A percentile compares a stretch with the other conserved stretches of the same genome.
Conservation (phyloP, 2,329 filamentous ascomycete species). For the Orbilia javanica region DNA sequence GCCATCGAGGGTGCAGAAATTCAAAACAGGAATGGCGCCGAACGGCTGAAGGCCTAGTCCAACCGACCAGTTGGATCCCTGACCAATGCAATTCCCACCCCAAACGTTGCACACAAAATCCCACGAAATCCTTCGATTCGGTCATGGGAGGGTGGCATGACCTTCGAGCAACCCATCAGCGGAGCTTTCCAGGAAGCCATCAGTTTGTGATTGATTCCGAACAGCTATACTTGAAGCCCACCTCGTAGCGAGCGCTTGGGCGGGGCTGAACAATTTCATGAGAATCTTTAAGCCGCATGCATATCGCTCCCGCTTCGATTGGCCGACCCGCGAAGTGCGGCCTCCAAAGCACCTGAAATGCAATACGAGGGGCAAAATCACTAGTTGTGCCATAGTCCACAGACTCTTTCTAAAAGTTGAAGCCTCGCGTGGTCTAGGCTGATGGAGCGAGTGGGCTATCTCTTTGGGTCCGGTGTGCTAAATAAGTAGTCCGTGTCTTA, state of each 20-base stretch:
- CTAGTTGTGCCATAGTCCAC: background rate
- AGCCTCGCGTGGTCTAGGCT: background rate
- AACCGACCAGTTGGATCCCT: background rate
- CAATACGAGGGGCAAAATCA: slow-evolving; percentile 4
- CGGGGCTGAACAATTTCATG: slow-evolving; percentile 16
- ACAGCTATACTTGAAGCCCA: background rate
- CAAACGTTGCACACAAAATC: slow-evolving; percentile 11
- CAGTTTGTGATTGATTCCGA: background rate
- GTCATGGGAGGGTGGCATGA: slow-evolving; percentile 22
- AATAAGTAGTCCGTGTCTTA: background rate
- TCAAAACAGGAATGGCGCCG: slow-evolving; percentile 37
- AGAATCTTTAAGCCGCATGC: slow-evolving; percentile 17
- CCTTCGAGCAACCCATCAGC: background rate
- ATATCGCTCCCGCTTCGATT: background rate
- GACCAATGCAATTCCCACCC: background rate
- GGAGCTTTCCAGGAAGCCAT: background rate
- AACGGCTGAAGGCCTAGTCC: slow-evolving; percentile 32
- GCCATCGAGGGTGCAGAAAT: background rate
- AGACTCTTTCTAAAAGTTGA: slow-evolving; percentile 7
- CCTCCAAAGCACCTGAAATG: background rate
- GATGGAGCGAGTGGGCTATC: background rate
- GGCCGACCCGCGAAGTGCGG: background rate
- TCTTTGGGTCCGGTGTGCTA: background rate
- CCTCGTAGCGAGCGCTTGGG: slow-evolving; percentile 6
- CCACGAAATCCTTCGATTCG: slow-evolving; percentile 19